Base-by-base conservation (phyloP, 2,329 filamentous ascomycete genomes). In the Elsinoe australis region DNA sequence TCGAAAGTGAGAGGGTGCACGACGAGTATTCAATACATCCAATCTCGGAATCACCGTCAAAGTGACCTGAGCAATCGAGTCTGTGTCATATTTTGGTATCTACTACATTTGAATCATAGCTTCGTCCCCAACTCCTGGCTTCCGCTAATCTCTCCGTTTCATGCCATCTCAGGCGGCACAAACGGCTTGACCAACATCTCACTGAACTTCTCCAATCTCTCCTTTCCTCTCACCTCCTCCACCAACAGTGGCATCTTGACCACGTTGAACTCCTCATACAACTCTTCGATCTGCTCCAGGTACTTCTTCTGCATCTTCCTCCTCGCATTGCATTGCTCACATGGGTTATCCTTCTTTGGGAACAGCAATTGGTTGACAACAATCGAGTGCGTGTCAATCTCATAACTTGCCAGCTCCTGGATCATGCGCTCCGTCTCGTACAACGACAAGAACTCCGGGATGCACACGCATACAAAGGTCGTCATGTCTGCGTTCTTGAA, bases 371-470 rank as follows among this genome's bases (percentile, higher is more conserved):
- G 92, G 69, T 98, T 98, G 61, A 98, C 92, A 36, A 98, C 92
- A 64, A 98, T 96, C 63, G 84, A 82, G 71, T 96, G 92, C 5
- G 90, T 95, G 67, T 98, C 92, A 64, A 98, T 98, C 61, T 83
- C 75, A 71, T 95, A 98, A 65, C 79, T 85, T 39, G 87, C 82
- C 53, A 98, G 75, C 72, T 98, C 92, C 74, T 98, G 92, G 60
- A 98, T 96, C 92, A 98, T 96, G 60, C 92, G 85, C 74, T 98
- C 92, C 53, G 92, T 98, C 76, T 98, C 92, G 72, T 98, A 98
- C 46, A 98, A 76, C 29, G 83, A 89, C 59, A 98, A 69, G 72
- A 98, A 98, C 70, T 98, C 92, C 47, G 92, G 87, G 65, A 98
- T 98, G 67, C 92, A 95, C 52, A 98, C 92, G 66, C 92, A 96